Evolutionary conservation across 257 asterid species (phyloP), one percentile per base, ranked within the genome.

Genomic region (Ocimum tenuiflorum): DNA sequence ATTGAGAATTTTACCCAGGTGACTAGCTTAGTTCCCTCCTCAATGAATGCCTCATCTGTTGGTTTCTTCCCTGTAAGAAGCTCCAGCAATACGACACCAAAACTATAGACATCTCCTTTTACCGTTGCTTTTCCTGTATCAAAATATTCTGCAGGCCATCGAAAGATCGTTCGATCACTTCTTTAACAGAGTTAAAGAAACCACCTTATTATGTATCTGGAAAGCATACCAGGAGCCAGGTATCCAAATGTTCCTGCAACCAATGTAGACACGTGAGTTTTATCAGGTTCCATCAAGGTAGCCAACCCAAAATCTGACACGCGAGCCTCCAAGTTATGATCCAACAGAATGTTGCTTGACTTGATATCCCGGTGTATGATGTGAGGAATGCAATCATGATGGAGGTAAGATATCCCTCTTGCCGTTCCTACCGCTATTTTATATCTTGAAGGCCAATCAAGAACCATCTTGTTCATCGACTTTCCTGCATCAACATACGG

Each of bases 241-340:
- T 91, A 91, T 59, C 96, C 97, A 45, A 91, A 86, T 66, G 96
- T 91, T 61, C 97, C 97, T 7, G 96, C 96, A 64, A 85, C 95
- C 66, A 85, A 46, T 3, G 97, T 88, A 33, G 97, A 84, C n/a
- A 85, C 97, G 13, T 91, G 97, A 39, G 97, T 84, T 74, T 83
- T 84, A 63, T 85, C 85, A 0, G 95, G 87, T 55, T 81, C 91
- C 88, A 91, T 83, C 77, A 91, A 70, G 7, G 96, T 91, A 71
- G 98, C 98, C 24, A 91, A 79, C 64, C 96, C 98, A 23, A 88
- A 91, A 77, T 91, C 98, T 0, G 95, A 86, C 36, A 91, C 85
- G 2, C 84, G 80, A 48, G 96, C 88, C 70, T 88, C 95, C 83
- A 91, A 53, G 61, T 83, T 72, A 60, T 81, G 81, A 77, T 86